A percentile compares a stretch with the other conserved stretches of the same genome.
Evolutionary conservation across 1,284 basidiomycete species (phyloP).

Genomic region (Irpex sp.): DNA sequence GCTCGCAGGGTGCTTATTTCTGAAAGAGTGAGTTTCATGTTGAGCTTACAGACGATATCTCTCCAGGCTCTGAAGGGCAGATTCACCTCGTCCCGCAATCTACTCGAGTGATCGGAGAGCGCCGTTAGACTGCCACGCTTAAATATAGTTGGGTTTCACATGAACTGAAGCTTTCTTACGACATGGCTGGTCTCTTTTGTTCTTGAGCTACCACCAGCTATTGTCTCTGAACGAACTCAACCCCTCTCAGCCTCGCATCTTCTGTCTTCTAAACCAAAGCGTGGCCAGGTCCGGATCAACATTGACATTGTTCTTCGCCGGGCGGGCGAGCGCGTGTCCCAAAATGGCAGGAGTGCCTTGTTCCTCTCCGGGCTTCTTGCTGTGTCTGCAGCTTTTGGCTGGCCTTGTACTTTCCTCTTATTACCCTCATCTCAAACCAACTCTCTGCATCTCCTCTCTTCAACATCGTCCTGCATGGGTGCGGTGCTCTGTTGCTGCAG

Average conservation of each 20-base stretch:
- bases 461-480: slow-evolving; percentile 21
- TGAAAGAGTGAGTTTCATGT: slow-evolving; percentile 33
- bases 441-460: slow-evolving; percentile 3
- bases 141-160: not conserved
- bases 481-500: slow-evolving; percentile 27
- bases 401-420: slow-evolving; percentile 22
- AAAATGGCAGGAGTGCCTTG: not conserved
- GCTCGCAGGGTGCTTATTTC: slow-evolving; percentile 51
- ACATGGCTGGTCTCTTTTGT: not conserved
- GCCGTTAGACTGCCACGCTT: not conserved
- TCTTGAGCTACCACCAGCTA: not conserved
- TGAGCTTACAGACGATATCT: not conserved
- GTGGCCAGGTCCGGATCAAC: slow-evolving; percentile 1
- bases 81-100: too few species aligned
- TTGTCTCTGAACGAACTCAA: not conserved
- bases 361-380: slow-evolving; percentile 3
- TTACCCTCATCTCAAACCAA: slow-evolving; percentile 8
- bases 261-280: not conserved
- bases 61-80: too few species aligned
- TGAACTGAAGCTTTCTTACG: not conserved
- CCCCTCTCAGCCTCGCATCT: not conserved
- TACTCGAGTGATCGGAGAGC: not conserved
- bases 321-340: not conserved
- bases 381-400: slow-evolving; percentile 16
- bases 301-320: slow-evolving; percentile 9